These are phyloP conservation scores for Rhodomyrtus tomentosa DNA, from an alignment of 345 rosid genomes.

Conservation along the genomic window DNA sequence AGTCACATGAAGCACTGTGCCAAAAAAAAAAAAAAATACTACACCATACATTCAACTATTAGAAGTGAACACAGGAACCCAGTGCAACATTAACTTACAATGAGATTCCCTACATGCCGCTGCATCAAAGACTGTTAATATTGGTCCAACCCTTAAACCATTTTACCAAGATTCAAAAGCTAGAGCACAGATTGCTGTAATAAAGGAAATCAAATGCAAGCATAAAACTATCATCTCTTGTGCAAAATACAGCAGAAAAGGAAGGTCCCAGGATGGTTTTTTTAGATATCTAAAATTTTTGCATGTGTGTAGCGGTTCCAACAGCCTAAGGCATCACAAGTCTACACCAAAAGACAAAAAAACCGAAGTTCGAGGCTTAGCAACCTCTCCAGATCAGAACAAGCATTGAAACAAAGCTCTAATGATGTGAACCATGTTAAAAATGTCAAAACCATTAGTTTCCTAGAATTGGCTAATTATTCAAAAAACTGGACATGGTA, in stretches of 20 bases:
- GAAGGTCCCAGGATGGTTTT: not conserved
- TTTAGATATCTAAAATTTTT: not conserved
- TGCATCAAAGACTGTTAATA: not conserved
- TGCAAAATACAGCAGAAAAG: not conserved
- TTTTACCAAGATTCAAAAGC: not conserved
- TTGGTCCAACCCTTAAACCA: not conserved
- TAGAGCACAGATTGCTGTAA: not conserved
- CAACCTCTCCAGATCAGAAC: not conserved
- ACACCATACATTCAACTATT: not conserved
- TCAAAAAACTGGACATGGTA: not conserved
- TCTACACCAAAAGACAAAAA: not conserved
- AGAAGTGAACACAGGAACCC: not conserved
- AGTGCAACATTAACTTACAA: not conserved
- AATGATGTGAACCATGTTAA: not conserved
- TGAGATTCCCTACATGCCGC: not conserved
- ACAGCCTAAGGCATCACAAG: not conserved
- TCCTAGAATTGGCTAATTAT: not conserved
- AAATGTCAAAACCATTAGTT: not conserved
- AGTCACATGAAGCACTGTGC: not conserved
- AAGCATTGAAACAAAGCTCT: not conserved
- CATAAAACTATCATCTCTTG: not conserved
- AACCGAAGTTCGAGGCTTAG: not conserved
- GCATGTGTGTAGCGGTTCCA: not conserved
- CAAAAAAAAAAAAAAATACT: not conserved
- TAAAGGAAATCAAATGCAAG: not conserved